phyloP scores from a whole-genome alignment of 2,329 filamentous ascomycete genomes.

The Colletotrichum scovillei region DNA sequence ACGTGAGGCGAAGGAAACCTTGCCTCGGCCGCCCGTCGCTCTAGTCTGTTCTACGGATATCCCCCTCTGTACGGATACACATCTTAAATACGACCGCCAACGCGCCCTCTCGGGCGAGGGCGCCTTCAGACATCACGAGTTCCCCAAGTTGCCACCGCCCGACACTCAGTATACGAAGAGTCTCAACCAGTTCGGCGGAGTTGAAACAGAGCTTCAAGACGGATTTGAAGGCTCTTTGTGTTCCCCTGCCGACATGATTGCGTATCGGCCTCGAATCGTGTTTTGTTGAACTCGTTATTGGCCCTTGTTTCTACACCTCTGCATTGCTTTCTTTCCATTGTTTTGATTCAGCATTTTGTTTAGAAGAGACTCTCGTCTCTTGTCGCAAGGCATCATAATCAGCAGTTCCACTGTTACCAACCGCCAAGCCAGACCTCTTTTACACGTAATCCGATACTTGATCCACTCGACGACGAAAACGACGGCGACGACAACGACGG shows the following conservation, averaged over 20 bases:
- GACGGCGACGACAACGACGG: not conserved
- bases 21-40: too few relatives aligned
- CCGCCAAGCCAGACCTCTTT: not conserved
- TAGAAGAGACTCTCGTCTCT: not conserved
- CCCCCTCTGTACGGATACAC: not conserved
- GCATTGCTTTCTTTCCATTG: not conserved
- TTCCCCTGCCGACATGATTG: conserved; percentile 4
- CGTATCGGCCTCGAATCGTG: not conserved
- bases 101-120: not conserved
- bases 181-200: not conserved
- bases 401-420: not conserved
- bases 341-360: not conserved
- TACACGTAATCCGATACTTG: not conserved
- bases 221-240: not conserved
- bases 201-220: not conserved
- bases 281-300: conserved; percentile 12
- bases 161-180: not conserved
- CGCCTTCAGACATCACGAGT: not conserved
- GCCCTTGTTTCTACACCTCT: not conserved
- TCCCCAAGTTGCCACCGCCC: too few relatives aligned
- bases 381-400: not conserved
- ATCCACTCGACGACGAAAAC: not conserved
- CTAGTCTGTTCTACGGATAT: too few relatives aligned
- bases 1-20: not conserved
- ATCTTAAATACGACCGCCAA: conserved; percentile 28